Evolutionary conservation across 768 basidiomycete species (phyloP).

Genomic region (Leucosporidium scottii): DNA sequence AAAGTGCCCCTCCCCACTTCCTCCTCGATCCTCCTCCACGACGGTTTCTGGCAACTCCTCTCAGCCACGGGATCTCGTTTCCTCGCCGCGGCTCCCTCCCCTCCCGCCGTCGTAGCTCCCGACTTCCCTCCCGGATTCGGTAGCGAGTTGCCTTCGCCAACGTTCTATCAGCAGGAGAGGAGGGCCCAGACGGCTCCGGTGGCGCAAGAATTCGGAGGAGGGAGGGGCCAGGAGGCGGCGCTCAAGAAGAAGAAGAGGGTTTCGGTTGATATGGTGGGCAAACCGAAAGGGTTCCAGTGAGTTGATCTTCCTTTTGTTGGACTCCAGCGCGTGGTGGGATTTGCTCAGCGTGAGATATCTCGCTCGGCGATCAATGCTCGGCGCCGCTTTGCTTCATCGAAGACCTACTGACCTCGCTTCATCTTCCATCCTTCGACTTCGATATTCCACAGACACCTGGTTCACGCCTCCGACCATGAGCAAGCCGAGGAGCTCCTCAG

Average conservation of each 20-base stretch:
- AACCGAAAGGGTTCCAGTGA: slow-evolving; percentile 75
- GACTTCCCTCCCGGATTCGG: background rate
- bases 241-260: slow-evolving; percentile 54
- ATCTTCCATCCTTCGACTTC: background rate
- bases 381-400: slow-evolving; percentile 1
- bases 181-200: slow-evolving; percentile 48
- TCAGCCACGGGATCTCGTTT: slow-evolving; percentile 16
- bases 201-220: background rate
- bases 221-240: slow-evolving; percentile 32
- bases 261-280: slow-evolving; percentile 83
- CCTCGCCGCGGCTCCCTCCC: background rate
- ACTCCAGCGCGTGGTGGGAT: background rate
- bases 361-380: background rate
- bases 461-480: slow-evolving; percentile 84
- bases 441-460: slow-evolving; percentile 57
- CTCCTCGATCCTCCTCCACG: background rate
- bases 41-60: slow-evolving; percentile 28
- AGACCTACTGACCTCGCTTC: slow-evolving; percentile 10
- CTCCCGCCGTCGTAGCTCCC: background rate
- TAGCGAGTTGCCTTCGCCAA: background rate
- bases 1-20: background rate
- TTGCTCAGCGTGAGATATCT: background rate
- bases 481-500: slow-evolving; percentile 78
- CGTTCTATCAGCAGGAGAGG: slow-evolving; percentile 46
- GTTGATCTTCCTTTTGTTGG: slow-evolving; percentile 40